A percentile compares a stretch with the other conserved stretches of the same genome.
Evolutionary conservation across 345 rosid genomes (phyloP).

Genomic region (Aquilaria yunnanensis): DNA sequence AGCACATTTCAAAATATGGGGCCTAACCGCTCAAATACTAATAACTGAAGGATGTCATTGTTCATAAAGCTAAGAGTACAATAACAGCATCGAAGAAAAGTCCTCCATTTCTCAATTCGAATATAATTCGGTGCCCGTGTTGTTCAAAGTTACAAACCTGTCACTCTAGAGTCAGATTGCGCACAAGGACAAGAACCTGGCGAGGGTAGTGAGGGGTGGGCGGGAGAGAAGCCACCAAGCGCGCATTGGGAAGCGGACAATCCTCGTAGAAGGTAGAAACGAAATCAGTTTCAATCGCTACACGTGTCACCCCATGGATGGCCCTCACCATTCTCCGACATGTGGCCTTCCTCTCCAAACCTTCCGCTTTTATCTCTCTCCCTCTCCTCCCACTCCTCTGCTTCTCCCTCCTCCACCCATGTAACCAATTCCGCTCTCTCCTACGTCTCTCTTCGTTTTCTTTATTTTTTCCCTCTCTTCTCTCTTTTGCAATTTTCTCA

Average conservation of each 20-base stretch:
- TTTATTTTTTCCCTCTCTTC: not conserved
- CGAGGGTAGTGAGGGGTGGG: not conserved
- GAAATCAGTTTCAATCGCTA: not conserved
- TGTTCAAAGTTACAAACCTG: not conserved
- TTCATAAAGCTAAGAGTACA: too few species aligned
- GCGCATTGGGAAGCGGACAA: constrained; percentile 77
- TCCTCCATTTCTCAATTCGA: too few species aligned
- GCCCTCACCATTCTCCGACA: not conserved
- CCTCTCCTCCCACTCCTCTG: constrained; percentile 8
- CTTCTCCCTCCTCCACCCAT: not conserved
- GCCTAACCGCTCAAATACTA: too few species aligned
- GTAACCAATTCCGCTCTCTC: not conserved
- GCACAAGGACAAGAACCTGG: not conserved
- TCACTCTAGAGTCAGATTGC: not conserved
- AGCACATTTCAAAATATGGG: too few species aligned
- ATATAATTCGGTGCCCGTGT: too few species aligned
- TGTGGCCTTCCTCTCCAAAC: too few species aligned
- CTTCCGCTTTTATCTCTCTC: constrained; percentile 6
- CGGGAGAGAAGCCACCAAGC: constrained; percentile 4
- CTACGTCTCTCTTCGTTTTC: not conserved
- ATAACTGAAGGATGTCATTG: too few species aligned
- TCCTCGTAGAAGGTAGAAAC: constrained; percentile 21
- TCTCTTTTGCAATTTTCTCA: not conserved
- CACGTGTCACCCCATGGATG: constrained; percentile 18
- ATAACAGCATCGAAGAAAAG: too few species aligned